Conservation (phyloP, 768 basidiomycete genomes). For the Mycena epipterygia region DNA sequence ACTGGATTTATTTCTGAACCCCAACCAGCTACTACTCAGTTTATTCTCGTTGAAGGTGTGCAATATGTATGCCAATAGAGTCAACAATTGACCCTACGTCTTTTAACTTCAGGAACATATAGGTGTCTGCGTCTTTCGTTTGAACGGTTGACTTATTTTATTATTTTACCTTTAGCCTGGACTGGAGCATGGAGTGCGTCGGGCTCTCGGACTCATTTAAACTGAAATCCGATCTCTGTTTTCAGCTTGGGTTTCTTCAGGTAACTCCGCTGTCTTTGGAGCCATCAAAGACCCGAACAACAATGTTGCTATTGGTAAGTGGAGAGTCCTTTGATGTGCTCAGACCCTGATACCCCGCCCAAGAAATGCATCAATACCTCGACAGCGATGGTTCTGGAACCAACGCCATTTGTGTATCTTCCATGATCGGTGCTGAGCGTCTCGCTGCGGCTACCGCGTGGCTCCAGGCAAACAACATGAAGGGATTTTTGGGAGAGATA, state of each 20-base stretch:
- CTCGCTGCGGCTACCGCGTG: constrained; percentile 68
- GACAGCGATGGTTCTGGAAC: constrained; percentile 76
- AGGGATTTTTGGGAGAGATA: constrained; percentile 76
- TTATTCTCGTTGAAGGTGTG: constrained; percentile 62
- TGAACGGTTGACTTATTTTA: constrained; percentile 5
- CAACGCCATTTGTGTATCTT: constrained; percentile 64
- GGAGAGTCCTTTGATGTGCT: constrained; percentile 28
- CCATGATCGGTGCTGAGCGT: constrained; percentile 72
- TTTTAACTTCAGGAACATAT: constrained; percentile 33
- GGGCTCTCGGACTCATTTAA: too few species aligned
- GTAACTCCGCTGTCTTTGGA: constrained; percentile 67
- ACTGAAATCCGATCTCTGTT: not conserved
- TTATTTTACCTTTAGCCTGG: constrained; percentile 50
- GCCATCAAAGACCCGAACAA: constrained; percentile 71
- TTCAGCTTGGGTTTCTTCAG: constrained; percentile 67
- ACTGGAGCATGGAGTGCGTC: constrained; percentile 73
- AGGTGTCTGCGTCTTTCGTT: constrained; percentile 2
- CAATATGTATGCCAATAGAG: not conserved
- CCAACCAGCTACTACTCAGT: constrained; percentile 62
- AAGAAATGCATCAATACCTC: constrained; percentile 81
- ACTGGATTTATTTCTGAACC: not conserved
- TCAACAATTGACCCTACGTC: not conserved
- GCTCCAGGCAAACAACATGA: constrained; percentile 70
- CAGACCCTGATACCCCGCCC: not conserved
- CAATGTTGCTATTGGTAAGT: constrained; percentile 68